Conservation (phyloP, 2,329 filamentous ascomycete species). For the Rhexocercosporidium sp. region DNA sequence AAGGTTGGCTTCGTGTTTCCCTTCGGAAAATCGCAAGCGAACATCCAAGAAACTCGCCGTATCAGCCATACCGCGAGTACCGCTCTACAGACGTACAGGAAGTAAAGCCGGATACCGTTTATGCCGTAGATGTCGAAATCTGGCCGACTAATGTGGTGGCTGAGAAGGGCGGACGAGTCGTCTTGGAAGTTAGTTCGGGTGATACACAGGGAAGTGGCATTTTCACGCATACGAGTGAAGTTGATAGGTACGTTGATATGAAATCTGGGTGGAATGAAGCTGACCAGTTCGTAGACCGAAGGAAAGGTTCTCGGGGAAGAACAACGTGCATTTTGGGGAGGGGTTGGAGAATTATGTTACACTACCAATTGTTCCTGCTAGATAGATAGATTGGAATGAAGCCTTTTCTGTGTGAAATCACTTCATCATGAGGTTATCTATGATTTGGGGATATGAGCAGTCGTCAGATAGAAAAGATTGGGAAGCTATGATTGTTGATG, state of each 20-base stretch:
- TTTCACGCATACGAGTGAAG: slow-evolving; percentile 57
- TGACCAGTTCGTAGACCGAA: slow-evolving; percentile 40
- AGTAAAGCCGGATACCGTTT: slow-evolving; percentile 60
- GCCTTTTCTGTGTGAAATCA: neutral
- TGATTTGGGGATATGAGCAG: neutral
- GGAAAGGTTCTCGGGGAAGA: slow-evolving; percentile 52
- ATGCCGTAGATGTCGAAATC: slow-evolving; percentile 65
- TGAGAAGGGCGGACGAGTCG: slow-evolving; percentile 55
- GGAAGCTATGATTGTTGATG: too few species aligned
- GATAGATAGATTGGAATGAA: neutral
- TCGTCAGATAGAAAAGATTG: too few species aligned
- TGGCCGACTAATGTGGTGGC: slow-evolving; percentile 68
- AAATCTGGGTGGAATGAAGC: neutral
- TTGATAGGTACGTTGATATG: slow-evolving; percentile 8
- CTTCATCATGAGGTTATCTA: neutral
- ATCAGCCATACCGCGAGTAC: slow-evolving; percentile 64
- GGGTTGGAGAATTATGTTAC: slow-evolving; percentile 56
- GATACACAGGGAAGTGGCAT: slow-evolving; percentile 66
- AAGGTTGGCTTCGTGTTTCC: slow-evolving; percentile 67
- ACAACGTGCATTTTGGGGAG: slow-evolving; percentile 59
- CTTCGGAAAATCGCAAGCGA: slow-evolving; percentile 58
- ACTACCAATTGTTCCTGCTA: slow-evolving; percentile 55
- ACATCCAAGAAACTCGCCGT: slow-evolving; percentile 57
- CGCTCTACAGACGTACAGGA: slow-evolving; percentile 58
- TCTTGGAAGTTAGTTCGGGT: slow-evolving; percentile 60